Evolutionary conservation across 2,329 filamentous ascomycete genomes (phyloP), one percentile per base, ranked within the genome.

Genomic region (Cercospora brassicicola): DNA sequence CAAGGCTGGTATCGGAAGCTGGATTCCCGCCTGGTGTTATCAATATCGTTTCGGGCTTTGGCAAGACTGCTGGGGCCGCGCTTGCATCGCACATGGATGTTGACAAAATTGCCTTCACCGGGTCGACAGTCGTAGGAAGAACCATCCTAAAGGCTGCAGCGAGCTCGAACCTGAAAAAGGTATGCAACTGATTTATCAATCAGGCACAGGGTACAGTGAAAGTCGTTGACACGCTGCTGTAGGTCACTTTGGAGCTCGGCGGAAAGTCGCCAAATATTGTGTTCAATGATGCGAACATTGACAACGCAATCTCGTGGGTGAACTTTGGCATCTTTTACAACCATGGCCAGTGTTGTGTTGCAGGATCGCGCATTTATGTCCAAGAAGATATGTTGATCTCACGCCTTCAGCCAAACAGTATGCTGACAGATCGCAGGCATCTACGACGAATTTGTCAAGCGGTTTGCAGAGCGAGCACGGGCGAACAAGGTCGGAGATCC

Each of bases 41-140:
- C 69, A 76, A 94, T 85, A 84, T 93, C 76, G 84, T 89, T 80
- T 92, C 90, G 64, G 92, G 92, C 70, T 89, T 92, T 81, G 92
- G 92, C 76, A 91, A 88, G 83, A 82, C 88, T 67, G 91, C 92
- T 63, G 92, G 92, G 82, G 90, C 91, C 62, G 90, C 91, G 75
- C 85, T 94, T 72, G 84, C 90, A 62, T 81, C 88, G 55, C 91
- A 94, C 85, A 91, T 92, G 88, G 89, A 90, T 79, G 82, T 94
- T 70, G 90, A 93, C 86, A 93, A 94, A 88, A 84, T 94, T 72
- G 91, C 91, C 75, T 94, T 94, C 82, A 94, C 91, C 68, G 91
- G 91, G 73, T 92, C 90, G 53, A 93, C 91, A 67, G 76, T 88
- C 63, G 87, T 92, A 70, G 91, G 90, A 73, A 89, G 91, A 75